Evolutionary conservation across 139 green algal genomes (phyloP).

Genomic region (Haematococcus sp.): DNA sequence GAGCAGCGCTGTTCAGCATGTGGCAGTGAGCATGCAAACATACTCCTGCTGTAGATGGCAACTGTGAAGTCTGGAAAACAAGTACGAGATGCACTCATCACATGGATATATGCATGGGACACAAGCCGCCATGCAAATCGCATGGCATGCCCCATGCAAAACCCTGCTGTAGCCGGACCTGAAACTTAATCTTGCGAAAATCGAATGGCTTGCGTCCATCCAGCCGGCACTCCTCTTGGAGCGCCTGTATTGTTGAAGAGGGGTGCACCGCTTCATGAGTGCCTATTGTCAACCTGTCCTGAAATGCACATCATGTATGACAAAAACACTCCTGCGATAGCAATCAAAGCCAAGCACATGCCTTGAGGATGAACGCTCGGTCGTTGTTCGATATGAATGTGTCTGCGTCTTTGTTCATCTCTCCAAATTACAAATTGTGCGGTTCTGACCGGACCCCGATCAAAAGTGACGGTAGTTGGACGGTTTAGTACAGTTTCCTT

Average conservation of each 20-base stretch:
- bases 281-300: not conserved
- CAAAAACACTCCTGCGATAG: not conserved
- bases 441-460: not conserved
- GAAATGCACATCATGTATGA: not conserved
- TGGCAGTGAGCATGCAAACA: too few relatives aligned
- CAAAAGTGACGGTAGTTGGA: not conserved
- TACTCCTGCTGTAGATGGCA: too few relatives aligned
- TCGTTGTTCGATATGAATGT: conserved; percentile 70
- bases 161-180: not conserved
- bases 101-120: too few relatives aligned
- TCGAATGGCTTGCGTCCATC: conserved; percentile 57
- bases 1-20: too few relatives aligned
- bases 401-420: conserved; percentile 38
- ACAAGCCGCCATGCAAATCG: not conserved
- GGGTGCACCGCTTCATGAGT: not conserved
- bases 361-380: conserved; percentile 72
- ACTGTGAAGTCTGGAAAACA: too few relatives aligned
- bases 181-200: conserved; percentile 35
- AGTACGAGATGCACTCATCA: too few relatives aligned
- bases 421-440: not conserved
- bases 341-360: conserved; percentile 8
- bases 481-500: too few relatives aligned
- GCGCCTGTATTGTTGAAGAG: conserved; percentile 43
- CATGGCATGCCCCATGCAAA: too few relatives aligned
- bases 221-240: conserved; percentile 51